Evolutionary conservation across 2,329 filamentous ascomycete genomes (phyloP).

Genomic region (Calonectria pauciramosa): DNA sequence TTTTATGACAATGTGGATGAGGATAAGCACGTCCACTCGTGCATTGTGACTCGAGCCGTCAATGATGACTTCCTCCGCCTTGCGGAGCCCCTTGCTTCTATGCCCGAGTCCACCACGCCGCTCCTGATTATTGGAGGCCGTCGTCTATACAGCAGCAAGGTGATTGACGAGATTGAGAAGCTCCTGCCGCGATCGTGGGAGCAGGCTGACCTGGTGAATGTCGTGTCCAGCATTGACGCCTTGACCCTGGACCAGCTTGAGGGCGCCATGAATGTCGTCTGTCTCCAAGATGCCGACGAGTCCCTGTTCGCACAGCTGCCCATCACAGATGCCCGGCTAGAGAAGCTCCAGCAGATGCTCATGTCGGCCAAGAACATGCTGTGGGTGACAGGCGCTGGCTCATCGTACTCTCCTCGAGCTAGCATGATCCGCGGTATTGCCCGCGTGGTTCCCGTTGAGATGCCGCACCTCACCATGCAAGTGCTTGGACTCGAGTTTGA

Average conservation of each 20-base stretch:
- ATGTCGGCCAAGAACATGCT: background rate
- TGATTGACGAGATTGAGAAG: background rate
- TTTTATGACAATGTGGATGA: background rate
- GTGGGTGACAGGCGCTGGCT: background rate
- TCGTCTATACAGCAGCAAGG: background rate
- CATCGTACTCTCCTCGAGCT: background rate
- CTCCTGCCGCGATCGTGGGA: background rate
- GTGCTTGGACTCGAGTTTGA: background rate
- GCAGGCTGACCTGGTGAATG: background rate
- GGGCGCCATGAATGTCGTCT: background rate
- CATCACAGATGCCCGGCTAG: background rate
- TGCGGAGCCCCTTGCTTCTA: background rate
- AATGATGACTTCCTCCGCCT: background rate
- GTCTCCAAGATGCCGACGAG: background rate
- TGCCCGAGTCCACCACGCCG: background rate
- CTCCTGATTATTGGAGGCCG: background rate
- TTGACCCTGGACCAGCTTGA: background rate
- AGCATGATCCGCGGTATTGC: background rate
- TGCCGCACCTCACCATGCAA: background rate
- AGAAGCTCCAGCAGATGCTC: background rate
- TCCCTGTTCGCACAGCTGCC: background rate
- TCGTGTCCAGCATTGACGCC: background rate
- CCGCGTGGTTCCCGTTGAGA: background rate
- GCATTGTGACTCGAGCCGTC: background rate
- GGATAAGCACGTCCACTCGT: background rate